phyloP scores from a whole-genome alignment of 2,329 filamentous ascomycete genomes.

The Chalaropsis thielavioides region DNA sequence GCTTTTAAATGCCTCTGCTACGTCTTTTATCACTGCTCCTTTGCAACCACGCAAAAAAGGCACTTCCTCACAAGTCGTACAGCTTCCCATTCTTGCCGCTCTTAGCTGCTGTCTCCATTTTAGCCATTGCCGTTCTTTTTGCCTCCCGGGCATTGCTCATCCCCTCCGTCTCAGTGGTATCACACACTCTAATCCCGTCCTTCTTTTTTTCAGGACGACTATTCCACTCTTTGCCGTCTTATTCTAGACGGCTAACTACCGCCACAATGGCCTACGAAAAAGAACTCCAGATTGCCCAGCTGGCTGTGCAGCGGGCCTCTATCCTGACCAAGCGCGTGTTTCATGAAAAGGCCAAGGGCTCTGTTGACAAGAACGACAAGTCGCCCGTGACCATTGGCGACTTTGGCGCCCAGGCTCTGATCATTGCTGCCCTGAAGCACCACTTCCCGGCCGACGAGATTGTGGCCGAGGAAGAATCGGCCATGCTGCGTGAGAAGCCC shows the following conservation, averaged over 20 bases:
- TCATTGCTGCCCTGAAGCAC: slow-evolving; percentile 77
- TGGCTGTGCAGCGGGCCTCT: slow-evolving; percentile 69
- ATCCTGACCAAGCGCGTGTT: slow-evolving; percentile 41
- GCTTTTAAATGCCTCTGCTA: background rate
- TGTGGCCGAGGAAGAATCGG: slow-evolving; percentile 89
- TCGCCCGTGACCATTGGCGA: slow-evolving; percentile 96
- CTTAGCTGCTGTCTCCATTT: background rate
- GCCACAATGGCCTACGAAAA: slow-evolving; percentile 33
- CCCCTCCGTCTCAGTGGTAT: background rate
- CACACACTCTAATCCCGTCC: slow-evolving; percentile 9
- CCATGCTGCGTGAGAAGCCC: slow-evolving; percentile 57
- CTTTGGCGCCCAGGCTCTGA: slow-evolving; percentile 92
- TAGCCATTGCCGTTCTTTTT: slow-evolving; percentile 6
- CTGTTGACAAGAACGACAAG: slow-evolving; percentile 75
- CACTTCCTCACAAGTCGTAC: background rate
- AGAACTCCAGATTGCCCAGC: slow-evolving; percentile 70
- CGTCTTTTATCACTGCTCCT: background rate
- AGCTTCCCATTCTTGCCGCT: background rate
- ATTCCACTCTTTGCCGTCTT: background rate
- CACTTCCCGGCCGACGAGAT: slow-evolving; percentile 86
- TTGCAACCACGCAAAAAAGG: background rate
- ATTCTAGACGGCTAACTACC: slow-evolving; percentile 17
- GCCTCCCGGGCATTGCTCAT: background rate
- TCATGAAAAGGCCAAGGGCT: slow-evolving; percentile 83
- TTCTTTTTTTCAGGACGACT: background rate